Evolutionary conservation across 768 basidiomycete genomes (phyloP).

Genomic region (Leccinum sublutescens): DNA sequence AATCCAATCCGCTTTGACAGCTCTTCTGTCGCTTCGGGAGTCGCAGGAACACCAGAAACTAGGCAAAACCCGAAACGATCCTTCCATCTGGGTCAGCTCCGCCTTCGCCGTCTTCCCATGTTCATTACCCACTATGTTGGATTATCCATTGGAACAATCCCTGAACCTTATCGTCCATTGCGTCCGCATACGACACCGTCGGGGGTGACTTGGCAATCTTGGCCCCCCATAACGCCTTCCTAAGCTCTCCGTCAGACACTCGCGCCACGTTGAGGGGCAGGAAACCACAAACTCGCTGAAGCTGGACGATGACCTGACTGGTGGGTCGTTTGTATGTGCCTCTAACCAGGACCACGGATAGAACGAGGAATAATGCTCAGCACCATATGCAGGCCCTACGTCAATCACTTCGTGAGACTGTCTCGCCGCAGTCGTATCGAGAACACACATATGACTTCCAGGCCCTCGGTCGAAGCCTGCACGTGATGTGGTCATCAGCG

Average conservation of each 20-base stretch:
- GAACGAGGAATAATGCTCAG: conserved; percentile 67
- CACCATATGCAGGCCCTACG: conserved; percentile 25
- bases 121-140: conserved; percentile 62
- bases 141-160: conserved; percentile 81
- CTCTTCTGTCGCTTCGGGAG: conserved; percentile 80
- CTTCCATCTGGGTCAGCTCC: conserved; percentile 39
- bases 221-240: conserved; percentile 80
- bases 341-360: conserved; percentile 89
- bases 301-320: conserved; percentile 26
- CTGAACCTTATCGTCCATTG: conserved; percentile 59
- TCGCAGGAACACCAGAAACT: conserved; percentile 74
- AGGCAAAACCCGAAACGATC: conserved; percentile 89
- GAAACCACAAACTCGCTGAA: conserved; percentile 44
- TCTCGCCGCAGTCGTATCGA: not conserved
- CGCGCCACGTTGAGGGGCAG: not conserved
- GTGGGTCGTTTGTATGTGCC: conserved; percentile 78
- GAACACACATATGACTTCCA: conserved; percentile 72
- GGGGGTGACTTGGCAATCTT: conserved; percentile 76
- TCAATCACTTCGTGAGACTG: not conserved
- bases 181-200: conserved; percentile 66
- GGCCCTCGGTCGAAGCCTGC: conserved; percentile 55
- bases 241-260: conserved; percentile 1
- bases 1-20: conserved; percentile 76
- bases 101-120: not conserved
- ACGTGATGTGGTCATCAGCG: conserved; percentile 46